Conservation (phyloP, 331 rosid genomes). For the Ulmus americana region DNA sequence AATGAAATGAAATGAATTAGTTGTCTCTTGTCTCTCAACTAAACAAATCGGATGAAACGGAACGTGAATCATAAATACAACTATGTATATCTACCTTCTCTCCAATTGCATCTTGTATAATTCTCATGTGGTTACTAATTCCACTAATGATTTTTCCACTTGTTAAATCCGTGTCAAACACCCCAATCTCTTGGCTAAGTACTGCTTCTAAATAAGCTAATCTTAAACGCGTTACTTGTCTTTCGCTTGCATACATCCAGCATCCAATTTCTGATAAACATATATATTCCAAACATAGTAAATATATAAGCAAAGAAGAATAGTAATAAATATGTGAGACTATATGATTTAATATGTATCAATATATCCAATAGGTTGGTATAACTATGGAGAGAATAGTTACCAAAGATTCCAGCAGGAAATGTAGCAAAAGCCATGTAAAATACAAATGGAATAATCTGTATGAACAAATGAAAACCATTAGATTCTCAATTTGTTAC, state of each 20-base stretch:
- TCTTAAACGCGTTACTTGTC: conserved; percentile 57
- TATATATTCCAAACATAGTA: conserved; percentile 4
- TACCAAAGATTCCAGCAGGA: conserved; percentile 90
- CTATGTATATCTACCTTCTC: conserved; percentile 47
- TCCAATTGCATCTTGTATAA: conserved; percentile 79
- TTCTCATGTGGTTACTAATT: conserved; percentile 60
- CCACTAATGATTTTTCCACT: conserved; percentile 63
- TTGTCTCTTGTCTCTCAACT: too few relatives aligned
- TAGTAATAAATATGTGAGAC: not conserved
- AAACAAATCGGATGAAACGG: not conserved
- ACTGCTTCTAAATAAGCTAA: conserved; percentile 63
- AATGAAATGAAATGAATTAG: too few relatives aligned
- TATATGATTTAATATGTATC: too few relatives aligned
- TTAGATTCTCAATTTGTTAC: too few relatives aligned
- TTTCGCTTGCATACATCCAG: conserved; percentile 86
- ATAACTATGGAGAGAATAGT: not conserved
- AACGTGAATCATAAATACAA: too few relatives aligned
- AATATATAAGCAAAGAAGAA: not conserved
- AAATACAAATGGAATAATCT: conserved; percentile 88
- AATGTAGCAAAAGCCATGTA: conserved; percentile 93
- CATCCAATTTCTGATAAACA: conserved; percentile 57
- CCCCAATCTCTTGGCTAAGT: conserved; percentile 72
- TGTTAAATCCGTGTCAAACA: conserved; percentile 76
- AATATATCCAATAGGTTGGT: too few relatives aligned
- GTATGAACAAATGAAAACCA: conserved; percentile 7